Evolutionary conservation across 129 eudicot genomes (phyloP).

Genomic region (Lactuca saligna): DNA sequence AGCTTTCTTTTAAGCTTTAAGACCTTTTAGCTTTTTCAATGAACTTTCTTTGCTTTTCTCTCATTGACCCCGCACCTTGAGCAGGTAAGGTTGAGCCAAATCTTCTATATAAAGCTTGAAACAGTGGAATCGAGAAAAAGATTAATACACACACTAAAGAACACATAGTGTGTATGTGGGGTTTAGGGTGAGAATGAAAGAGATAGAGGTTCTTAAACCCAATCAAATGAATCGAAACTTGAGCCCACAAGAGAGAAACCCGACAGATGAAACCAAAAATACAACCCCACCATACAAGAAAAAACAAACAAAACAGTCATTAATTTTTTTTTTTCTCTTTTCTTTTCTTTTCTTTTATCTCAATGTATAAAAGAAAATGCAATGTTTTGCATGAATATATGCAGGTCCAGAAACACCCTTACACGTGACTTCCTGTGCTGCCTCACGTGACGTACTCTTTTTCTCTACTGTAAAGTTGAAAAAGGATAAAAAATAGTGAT

Average conservation of each 20-base stretch:
- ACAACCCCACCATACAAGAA: slow-evolving; percentile 48
- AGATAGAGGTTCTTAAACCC: slow-evolving; percentile 43
- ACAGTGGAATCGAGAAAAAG: slow-evolving; percentile 21
- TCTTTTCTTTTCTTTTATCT: background rate
- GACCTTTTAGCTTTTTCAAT: slow-evolving; percentile 56
- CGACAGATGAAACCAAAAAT: slow-evolving; percentile 48
- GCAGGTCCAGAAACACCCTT: slow-evolving; percentile 18
- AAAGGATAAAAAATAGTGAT: slow-evolving; percentile 42
- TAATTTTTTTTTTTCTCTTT: background rate
- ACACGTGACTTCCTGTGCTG: slow-evolving; percentile 55
- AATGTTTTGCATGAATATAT: slow-evolving; percentile 54
- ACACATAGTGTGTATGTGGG: slow-evolving; percentile 27
- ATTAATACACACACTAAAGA: slow-evolving; percentile 35
- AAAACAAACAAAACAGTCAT: slow-evolving; percentile 46
- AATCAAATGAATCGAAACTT: slow-evolving; percentile 45
- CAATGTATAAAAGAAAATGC: slow-evolving; percentile 9
- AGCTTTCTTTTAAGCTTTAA: slow-evolving; percentile 55
- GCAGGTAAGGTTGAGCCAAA: slow-evolving; percentile 71
- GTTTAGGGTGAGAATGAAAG: slow-evolving; percentile 30
- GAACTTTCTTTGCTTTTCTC: slow-evolving; percentile 54
- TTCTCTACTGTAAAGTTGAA: slow-evolving; percentile 41
- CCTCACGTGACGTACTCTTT: slow-evolving; percentile 61
- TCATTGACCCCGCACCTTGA: slow-evolving; percentile 71
- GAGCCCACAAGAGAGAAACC: slow-evolving; percentile 44
- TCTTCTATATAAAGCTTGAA: slow-evolving; percentile 43